These are phyloP conservation scores for Cladosporium sp. DNA, from an alignment of 2,329 filamentous ascomycete genomes.

Conservation along the genomic window DNA sequence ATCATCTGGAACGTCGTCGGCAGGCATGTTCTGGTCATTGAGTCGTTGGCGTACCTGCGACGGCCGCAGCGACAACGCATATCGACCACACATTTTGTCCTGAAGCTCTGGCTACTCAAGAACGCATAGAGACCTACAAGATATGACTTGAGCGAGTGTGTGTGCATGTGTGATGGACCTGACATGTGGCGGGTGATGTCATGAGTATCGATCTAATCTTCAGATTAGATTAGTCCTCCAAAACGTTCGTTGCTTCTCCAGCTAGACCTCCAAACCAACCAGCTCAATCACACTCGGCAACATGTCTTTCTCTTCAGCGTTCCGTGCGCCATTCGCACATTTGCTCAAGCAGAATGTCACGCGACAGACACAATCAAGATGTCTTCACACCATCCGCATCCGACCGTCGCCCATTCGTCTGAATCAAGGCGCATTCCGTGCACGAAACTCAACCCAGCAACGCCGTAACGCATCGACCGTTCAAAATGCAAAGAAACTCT, in stretches of 20 bases:
- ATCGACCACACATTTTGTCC: conserved; percentile 61
- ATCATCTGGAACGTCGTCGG: conserved; percentile 65
- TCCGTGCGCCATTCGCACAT: neutral
- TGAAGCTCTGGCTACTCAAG: too few species aligned
- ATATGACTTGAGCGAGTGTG: too few species aligned
- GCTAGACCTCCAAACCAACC: neutral
- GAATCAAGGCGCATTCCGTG: neutral
- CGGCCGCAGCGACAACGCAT: conserved; percentile 58
- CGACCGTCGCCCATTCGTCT: conserved; percentile 3
- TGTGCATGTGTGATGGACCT: neutral
- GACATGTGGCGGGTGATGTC: neutral
- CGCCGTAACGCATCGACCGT: conserved; percentile 19
- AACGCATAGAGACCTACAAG: too few species aligned
- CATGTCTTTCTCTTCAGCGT: conserved; percentile 3
- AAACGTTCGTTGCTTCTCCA: too few species aligned
- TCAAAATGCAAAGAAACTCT: conserved; percentile 12
- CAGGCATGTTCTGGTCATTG: conserved; percentile 68
- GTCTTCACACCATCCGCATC: conserved; percentile 17
- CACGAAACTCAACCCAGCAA: conserved; percentile 13
- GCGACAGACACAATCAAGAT: conserved; percentile 17
- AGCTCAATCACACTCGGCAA: neutral
- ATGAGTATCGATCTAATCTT: neutral
- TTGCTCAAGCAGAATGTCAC: conserved; percentile 9
- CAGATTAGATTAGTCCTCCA: neutral
- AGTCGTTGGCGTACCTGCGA: conserved; percentile 71